Base-by-base conservation (phyloP, 441 rosid species). In the Aquilaria agallochum region DNA sequence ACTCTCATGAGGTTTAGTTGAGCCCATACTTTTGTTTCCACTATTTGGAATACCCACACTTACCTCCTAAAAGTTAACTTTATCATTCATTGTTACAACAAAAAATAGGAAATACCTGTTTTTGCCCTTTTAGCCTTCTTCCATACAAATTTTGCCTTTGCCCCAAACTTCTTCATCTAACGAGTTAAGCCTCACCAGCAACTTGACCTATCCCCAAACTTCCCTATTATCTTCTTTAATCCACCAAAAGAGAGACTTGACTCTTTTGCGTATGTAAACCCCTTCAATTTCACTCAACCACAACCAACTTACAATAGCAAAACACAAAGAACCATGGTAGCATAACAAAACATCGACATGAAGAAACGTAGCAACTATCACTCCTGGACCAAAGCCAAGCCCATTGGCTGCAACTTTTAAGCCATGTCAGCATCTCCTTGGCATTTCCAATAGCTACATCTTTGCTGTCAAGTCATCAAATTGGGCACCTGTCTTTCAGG, bases 391-490 rank as follows among this genome's bases (percentile, higher is more conserved):
- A 72, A 82, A 68, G 80, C 84, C 44, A 68, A 70, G 69, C 71
- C 71, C 56, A 51, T 80, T 2, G 86, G 89, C 62, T 74, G 55
- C 40, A 86, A 86, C 12, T 74, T 2, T 80, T 69, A 31, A 86
- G 82, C 12, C 52, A 76, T 14, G 89, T 83, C 14, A 67, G 53
- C 67, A 53, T 76, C 8, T 80, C 73, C 1, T 71, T 62, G 5
- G 69, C 64, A 58, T 9, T 60, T 44, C n/a, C 0, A 49, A 45
- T 55, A 78, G 80, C 8, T 50, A 27, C 11, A 74, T 70, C 15
- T 83, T 78, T 14, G 89, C 80, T 0, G 89, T 83, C 10, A 80
- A 80, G 64, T 77, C 87, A 84, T 77, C 31, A 69, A 68, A 8
- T 12, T 14, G 2, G 66, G 33, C 33, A 59, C 74, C 1, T 58